phyloP scores from a whole-genome alignment of 495 filamentous ascomycete species.

The Aspergillus mulundensis region DNA sequence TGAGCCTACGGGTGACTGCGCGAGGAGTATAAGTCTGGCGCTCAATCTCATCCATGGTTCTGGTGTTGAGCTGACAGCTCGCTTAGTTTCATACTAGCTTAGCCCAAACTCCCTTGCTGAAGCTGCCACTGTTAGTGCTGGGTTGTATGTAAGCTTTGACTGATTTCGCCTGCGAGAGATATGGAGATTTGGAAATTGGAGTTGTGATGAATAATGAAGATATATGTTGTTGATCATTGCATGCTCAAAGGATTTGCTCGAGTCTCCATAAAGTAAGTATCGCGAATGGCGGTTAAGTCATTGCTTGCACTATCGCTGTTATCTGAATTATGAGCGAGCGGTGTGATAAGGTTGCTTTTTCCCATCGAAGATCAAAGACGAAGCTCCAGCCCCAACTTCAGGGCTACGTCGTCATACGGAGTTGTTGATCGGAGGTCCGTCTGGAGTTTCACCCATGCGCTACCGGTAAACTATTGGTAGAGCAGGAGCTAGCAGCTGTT shows the following conservation, averaged over 20 bases:
- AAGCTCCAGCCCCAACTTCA: background rate
- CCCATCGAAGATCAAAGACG: background rate
- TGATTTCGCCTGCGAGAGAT: background rate
- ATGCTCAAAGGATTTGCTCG: background rate
- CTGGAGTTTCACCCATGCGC: background rate
- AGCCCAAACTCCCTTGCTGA: background rate
- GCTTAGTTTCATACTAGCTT: background rate
- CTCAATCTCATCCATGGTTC: background rate
- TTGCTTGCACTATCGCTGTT: background rate
- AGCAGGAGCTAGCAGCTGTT: conserved; percentile 1
- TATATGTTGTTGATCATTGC: background rate
- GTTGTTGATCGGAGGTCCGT: background rate
- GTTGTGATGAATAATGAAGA: background rate
- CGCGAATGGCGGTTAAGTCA: background rate
- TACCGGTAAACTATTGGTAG: conserved; percentile 1
- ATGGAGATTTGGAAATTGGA: background rate
- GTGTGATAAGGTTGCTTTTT: background rate
- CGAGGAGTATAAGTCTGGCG: background rate
- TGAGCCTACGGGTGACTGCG: background rate
- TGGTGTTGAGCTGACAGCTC: background rate
- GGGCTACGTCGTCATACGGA: background rate
- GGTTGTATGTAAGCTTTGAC: background rate
- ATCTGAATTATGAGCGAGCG: background rate
- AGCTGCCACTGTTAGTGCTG: background rate
- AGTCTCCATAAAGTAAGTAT: background rate